Percentiles rank a stretch among this genome's conserved stretches.
phyloP scores from a whole-genome alignment of 495 filamentous ascomycete species.

The Penicillium paxilli region DNA sequence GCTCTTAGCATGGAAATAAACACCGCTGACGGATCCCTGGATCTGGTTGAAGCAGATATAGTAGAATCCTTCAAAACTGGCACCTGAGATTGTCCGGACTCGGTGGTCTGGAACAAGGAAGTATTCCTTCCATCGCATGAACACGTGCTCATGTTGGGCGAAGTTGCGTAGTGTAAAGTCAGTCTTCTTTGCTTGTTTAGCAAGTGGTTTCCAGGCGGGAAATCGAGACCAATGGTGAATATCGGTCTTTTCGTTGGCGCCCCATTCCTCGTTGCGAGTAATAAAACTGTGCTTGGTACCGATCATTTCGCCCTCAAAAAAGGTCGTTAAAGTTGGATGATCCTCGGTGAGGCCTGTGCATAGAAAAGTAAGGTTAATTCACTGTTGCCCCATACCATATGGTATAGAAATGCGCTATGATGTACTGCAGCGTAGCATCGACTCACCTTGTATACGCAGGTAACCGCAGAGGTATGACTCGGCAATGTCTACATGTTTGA shows the following conservation, averaged over 20 bases:
- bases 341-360: slow-evolving; percentile 83
- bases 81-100: slow-evolving; percentile 83
- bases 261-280: slow-evolving; percentile 88
- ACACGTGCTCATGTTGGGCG: slow-evolving; percentile 82
- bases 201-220: slow-evolving; percentile 76
- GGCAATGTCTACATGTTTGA: slow-evolving; percentile 92
- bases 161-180: slow-evolving; percentile 70
- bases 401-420: not conserved
- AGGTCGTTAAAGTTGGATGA: slow-evolving; percentile 94
- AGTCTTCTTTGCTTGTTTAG: slow-evolving; percentile 72
- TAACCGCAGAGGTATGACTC: slow-evolving; percentile 97
- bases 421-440: not conserved
- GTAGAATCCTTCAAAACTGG: slow-evolving; percentile 98
- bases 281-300: slow-evolving; percentile 91
- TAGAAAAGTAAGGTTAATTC: too few relatives aligned
- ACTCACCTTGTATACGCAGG: slow-evolving; percentile 89
- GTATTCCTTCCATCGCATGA: slow-evolving; percentile 99
- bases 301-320: slow-evolving; percentile 98
- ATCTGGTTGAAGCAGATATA: slow-evolving; percentile 99
- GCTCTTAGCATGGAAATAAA: slow-evolving; percentile 97
- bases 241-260: slow-evolving; percentile 88
- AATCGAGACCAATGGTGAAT: slow-evolving; percentile 93
- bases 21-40: slow-evolving; percentile 79
- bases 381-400: too few relatives aligned
- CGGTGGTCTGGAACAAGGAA: slow-evolving; percentile 96